Evolutionary conservation across 2,329 filamentous ascomycete species (phyloP), one percentile per base, ranked within the genome.

Genomic region (Arthrinium phaeospermum): DNA sequence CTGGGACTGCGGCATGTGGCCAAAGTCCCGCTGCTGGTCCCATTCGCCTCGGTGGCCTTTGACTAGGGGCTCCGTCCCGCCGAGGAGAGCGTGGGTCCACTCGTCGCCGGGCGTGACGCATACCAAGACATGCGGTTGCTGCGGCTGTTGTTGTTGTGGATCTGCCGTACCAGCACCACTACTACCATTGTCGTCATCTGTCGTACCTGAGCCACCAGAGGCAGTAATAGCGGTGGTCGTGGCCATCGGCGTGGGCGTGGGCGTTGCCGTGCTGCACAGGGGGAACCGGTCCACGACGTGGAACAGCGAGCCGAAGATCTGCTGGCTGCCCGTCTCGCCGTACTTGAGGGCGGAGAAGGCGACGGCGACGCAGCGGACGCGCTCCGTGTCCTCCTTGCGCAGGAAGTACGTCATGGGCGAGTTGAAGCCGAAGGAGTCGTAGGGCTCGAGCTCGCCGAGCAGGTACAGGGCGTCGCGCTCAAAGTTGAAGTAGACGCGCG

Each of bases 391-490:
- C 71, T 82, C 79, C n/a, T 78, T 77, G 22, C 79, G 76, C 27
- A 88, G 73, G 75, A 87, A 88, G 75, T 87, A 86, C 67, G 84
- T 82, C 84, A 87, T 85, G 37, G 86, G 85, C 70, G 81, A 80
- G 80, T 83, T 85, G 81, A 86, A 84, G 37, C 85, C 86, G 79
- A 83, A 83, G 57, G 77, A 79, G 75, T 86, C 84, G 77, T 81
- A 83, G 16, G 85, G 84, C 79, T 87, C 85, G 14, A 88, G 80
- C 76, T 86, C 85, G 70, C 86, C 86, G 1, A 82, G 78, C 53
- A 88, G 81, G 73, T 86, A 83, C 37, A 88, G 79, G n/a, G 83
- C 80, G 79, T 88, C 86, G 41, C 79, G 79, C 34, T 72, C 77
- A 77, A 85, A 88, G 79, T 86, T 84, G 84, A 88, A 88, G 81